Evolutionary conservation across 139 green algal species (phyloP).

Genomic region (Micractinium sp.): DNA sequence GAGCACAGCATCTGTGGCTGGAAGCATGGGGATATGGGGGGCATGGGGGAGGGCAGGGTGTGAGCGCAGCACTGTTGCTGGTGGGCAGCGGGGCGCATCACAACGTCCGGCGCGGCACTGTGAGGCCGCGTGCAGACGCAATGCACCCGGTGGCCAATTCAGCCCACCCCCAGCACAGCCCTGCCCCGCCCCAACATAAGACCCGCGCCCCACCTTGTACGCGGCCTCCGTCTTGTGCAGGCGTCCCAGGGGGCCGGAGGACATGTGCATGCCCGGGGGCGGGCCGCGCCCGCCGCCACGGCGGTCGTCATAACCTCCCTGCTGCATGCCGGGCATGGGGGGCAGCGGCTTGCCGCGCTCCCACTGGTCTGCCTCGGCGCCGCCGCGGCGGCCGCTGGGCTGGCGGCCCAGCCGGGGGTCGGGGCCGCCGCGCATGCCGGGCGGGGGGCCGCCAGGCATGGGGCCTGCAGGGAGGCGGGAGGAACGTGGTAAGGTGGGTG

Average conservation of each 20-base stretch:
- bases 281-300: conserved; percentile 28
- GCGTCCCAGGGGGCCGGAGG: conserved; percentile 18
- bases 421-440: conserved; percentile 25
- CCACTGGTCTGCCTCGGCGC: conserved; percentile 61
- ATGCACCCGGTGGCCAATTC: not conserved
- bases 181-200: not conserved
- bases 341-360: conserved; percentile 57
- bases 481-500: not conserved
- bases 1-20: not conserved
- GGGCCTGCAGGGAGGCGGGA: not conserved
- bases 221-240: conserved; percentile 71
- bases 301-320: not conserved
- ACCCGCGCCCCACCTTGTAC: conserved; percentile 50
- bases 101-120: too few relatives aligned
- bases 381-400: conserved; percentile 26
- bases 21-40: too few relatives aligned
- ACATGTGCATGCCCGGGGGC: conserved; percentile 39
- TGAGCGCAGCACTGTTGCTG: too few relatives aligned
- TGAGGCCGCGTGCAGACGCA: not conserved
- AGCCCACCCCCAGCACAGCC: not conserved
- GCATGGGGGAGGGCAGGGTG: too few relatives aligned
- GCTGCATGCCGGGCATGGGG: conserved; percentile 40
- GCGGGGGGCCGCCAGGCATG: conserved; percentile 3
- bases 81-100: too few relatives aligned
- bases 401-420: conserved; percentile 6